A percentile compares a stretch with the other conserved stretches of the same genome.
phyloP scores from a whole-genome alignment of 306 rosid genomes.

The Gillenia trifoliata region DNA sequence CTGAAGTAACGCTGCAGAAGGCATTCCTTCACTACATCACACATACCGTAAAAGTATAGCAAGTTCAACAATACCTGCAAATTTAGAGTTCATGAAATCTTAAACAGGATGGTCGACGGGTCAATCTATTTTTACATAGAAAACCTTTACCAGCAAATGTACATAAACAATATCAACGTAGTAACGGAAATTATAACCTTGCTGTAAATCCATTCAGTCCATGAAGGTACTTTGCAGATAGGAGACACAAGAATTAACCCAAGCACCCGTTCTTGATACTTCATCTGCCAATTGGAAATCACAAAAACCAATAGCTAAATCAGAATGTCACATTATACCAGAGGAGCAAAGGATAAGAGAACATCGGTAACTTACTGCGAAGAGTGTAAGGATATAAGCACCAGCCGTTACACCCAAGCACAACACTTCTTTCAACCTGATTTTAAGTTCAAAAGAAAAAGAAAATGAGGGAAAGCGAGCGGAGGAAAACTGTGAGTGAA shows the following conservation, averaged over 20 bases:
- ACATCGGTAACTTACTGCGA: conserved; percentile 58
- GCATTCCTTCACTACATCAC: conserved; percentile 75
- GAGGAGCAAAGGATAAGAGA: background rate
- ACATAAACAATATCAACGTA: conserved; percentile 3
- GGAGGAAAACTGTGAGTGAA: conserved; percentile 16
- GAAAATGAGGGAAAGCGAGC: background rate
- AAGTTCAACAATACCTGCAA: conserved; percentile 69
- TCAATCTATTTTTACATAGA: background rate
- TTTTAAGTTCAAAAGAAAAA: conserved; percentile 7
- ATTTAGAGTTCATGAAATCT: conserved; percentile 6
- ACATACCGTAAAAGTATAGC: conserved; percentile 81
- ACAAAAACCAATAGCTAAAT: conserved; percentile 6
- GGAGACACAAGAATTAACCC: conserved; percentile 88
- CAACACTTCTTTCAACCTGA: conserved; percentile 72
- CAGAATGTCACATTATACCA: conserved; percentile 10
- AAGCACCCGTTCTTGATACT: conserved; percentile 65
- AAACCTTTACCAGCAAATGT: background rate
- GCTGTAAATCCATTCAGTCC: conserved; percentile 89
- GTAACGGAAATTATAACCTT: conserved; percentile 45
- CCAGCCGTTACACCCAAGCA: conserved; percentile 90
- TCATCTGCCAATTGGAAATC: conserved; percentile 49
- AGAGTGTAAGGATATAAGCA: conserved; percentile 74
- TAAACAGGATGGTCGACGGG: background rate
- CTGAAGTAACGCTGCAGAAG: conserved; percentile 85
- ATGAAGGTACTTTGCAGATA: conserved; percentile 69